Conservation (phyloP, 2,329 filamentous ascomycete species). For the Penicillium glabrum region DNA sequence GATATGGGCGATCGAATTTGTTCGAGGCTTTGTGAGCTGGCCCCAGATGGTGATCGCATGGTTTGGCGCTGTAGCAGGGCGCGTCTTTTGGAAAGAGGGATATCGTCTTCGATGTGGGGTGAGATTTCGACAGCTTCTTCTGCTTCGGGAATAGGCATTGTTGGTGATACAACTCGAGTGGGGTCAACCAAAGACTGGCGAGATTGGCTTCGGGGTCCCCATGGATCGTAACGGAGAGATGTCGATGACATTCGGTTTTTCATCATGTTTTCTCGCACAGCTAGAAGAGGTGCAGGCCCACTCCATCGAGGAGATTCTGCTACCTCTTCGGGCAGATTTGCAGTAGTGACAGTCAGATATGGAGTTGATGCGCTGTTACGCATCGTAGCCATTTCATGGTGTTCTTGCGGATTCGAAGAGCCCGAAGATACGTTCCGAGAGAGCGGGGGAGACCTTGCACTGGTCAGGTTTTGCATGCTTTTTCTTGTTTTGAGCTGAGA, state of each 20-base stretch:
- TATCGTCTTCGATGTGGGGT: constrained; percentile 58
- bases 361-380: constrained; percentile 22
- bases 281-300: constrained; percentile 50
- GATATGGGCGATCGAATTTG: constrained; percentile 9
- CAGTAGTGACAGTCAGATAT: constrained; percentile 18
- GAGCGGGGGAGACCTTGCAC: constrained; percentile 1
- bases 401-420: constrained; percentile 6
- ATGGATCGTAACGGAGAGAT: constrained; percentile 34
- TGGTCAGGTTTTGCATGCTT: constrained; percentile 3
- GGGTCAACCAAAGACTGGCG: constrained; percentile 25
- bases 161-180: constrained; percentile 16
- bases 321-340: constrained; percentile 14
- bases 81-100: constrained; percentile 69
- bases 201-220: constrained; percentile 26
- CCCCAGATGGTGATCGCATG: constrained; percentile 50
- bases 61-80: constrained; percentile 59
- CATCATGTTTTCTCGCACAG: constrained; percentile 55
- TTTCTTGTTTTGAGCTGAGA: constrained; percentile 7
- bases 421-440: constrained; percentile 15
- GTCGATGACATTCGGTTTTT: constrained; percentile 38
- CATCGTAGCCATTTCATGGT: background rate
- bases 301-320: constrained; percentile 24
- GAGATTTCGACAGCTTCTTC: constrained; percentile 1
- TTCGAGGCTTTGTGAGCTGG: constrained; percentile 43
- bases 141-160: constrained; percentile 26